Conservation (phyloP, 768 basidiomycete genomes). For the Psilocybe subaeruginosa region DNA sequence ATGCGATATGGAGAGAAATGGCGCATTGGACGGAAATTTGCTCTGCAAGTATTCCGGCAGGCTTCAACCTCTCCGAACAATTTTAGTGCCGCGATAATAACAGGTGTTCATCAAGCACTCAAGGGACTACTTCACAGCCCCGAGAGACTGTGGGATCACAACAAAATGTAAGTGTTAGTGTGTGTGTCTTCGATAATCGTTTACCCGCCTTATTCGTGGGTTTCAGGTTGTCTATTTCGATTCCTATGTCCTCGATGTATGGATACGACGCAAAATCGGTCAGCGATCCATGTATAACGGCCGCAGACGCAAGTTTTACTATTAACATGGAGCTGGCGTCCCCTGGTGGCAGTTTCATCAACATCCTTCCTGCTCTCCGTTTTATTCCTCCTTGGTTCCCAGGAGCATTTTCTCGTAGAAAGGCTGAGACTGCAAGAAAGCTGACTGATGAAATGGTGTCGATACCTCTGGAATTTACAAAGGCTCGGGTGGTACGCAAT, state of each 20-base stretch:
- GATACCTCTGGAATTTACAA: constrained; percentile 11
- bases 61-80: not conserved
- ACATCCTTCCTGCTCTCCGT: constrained; percentile 16
- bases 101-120: constrained; percentile 15
- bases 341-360: constrained; percentile 12
- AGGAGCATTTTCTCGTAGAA: constrained; percentile 2
- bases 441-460: constrained; percentile 6
- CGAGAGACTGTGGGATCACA: constrained; percentile 12
- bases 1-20: constrained; percentile 27
- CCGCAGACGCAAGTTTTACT: constrained; percentile 11
- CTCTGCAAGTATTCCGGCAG: constrained; percentile 26
- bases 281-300: constrained; percentile 15
- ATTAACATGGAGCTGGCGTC: not conserved
- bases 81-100: constrained; percentile 15
- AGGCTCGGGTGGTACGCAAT: constrained; percentile 10
- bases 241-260: constrained; percentile 21
- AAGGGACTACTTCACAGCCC: constrained; percentile 13
- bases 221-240: constrained; percentile 16
- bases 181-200: not conserved
- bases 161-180: constrained; percentile 8
- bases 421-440: not conserved
- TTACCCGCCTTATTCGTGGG: not conserved
- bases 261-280: constrained; percentile 18
- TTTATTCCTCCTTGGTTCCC: constrained; percentile 22
- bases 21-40: constrained; percentile 24